Percentiles rank a stretch among this genome's conserved stretches.
These are phyloP conservation scores for Alternaria burnsii DNA, from an alignment of 2,329 filamentous ascomycete genomes.

Conservation along the genomic window DNA sequence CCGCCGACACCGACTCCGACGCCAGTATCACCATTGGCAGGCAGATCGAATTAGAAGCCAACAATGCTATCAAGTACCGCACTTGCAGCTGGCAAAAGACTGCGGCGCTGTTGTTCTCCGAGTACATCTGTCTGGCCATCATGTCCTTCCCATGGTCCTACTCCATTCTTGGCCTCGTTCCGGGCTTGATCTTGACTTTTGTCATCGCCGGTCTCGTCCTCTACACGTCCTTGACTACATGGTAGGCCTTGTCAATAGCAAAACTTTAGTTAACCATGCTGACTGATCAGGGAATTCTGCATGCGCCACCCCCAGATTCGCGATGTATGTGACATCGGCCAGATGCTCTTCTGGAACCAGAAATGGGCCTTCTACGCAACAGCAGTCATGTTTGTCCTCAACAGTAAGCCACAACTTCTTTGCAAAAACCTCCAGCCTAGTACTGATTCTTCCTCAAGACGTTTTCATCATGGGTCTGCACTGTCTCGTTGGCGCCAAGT, in stretches of 20 bases:
- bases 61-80: slow-evolving; percentile 85
- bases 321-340: slow-evolving; percentile 94
- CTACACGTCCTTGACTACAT: slow-evolving; percentile 78
- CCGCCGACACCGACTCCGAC: slow-evolving; percentile 44
- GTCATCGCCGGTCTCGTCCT: slow-evolving; percentile 80
- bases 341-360: slow-evolving; percentile 90
- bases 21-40: slow-evolving; percentile 61
- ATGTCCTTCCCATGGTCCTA: slow-evolving; percentile 98
- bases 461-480: slow-evolving; percentile 68
- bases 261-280: neutral
- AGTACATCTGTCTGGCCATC: slow-evolving; percentile 92
- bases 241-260: slow-evolving; percentile 55
- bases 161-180: slow-evolving; percentile 84
- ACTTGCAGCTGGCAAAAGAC: slow-evolving; percentile 98
- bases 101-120: slow-evolving; percentile 86
- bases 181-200: slow-evolving; percentile 82
- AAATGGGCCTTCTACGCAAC: slow-evolving; percentile 73
- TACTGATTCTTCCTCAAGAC: slow-evolving; percentile 13
- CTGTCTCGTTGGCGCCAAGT: slow-evolving; percentile 84
- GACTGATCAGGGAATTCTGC: slow-evolving; percentile 79
- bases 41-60: slow-evolving; percentile 80
- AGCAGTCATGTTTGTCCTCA: slow-evolving; percentile 88
- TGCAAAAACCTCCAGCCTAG: neutral
- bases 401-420: slow-evolving; percentile 77
- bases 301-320: slow-evolving; percentile 88